Percentiles rank a stretch among this genome's conserved stretches.
Conservation (phyloP, 345 rosid genomes). For the Eutrema japonicum region DNA sequence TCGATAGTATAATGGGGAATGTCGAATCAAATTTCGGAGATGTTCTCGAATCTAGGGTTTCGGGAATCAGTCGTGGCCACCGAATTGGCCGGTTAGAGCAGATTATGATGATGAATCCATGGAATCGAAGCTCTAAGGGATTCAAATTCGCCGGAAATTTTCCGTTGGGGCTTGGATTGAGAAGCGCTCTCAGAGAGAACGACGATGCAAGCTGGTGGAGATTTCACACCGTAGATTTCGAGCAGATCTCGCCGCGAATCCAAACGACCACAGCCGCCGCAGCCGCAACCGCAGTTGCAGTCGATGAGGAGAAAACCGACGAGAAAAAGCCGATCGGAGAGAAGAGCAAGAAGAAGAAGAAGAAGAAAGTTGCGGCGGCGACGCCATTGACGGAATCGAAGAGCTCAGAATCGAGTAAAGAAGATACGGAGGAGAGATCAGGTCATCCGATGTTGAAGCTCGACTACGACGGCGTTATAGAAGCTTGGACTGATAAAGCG, state of each 20-base stretch:
- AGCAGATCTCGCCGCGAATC: slow-evolving; percentile 69
- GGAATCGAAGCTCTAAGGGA: slow-evolving; percentile 48
- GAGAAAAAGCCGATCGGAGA: slow-evolving; percentile 25
- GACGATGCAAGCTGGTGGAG: slow-evolving; percentile 53
- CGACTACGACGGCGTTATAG: slow-evolving; percentile 70
- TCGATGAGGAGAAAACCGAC: neutral
- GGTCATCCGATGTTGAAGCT: slow-evolving; percentile 60
- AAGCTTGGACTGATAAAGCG: slow-evolving; percentile 74
- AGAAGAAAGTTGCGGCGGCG: slow-evolving; percentile 48
- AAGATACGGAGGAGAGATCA: slow-evolving; percentile 39
- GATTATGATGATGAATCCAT: slow-evolving; percentile 39
- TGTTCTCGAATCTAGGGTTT: slow-evolving; percentile 22
- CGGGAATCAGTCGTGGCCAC: neutral
- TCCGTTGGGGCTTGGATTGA: slow-evolving; percentile 46
- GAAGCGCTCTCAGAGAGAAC: slow-evolving; percentile 55
- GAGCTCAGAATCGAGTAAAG: slow-evolving; percentile 39
- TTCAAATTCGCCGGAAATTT: slow-evolving; percentile 44
- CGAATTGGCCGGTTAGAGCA: slow-evolving; percentile 37
- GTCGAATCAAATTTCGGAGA: slow-evolving; percentile 29
- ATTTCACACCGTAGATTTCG: slow-evolving; percentile 65
- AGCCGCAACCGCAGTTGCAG: neutral
- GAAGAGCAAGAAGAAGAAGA: slow-evolving; percentile 49
- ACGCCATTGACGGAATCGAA: slow-evolving; percentile 35
- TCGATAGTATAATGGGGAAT: slow-evolving; percentile 83
- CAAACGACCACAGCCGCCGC: slow-evolving; percentile 18